Conservation (phyloP, 1,284 basidiomycete genomes). For the Fomitopsis pinicola region DNA sequence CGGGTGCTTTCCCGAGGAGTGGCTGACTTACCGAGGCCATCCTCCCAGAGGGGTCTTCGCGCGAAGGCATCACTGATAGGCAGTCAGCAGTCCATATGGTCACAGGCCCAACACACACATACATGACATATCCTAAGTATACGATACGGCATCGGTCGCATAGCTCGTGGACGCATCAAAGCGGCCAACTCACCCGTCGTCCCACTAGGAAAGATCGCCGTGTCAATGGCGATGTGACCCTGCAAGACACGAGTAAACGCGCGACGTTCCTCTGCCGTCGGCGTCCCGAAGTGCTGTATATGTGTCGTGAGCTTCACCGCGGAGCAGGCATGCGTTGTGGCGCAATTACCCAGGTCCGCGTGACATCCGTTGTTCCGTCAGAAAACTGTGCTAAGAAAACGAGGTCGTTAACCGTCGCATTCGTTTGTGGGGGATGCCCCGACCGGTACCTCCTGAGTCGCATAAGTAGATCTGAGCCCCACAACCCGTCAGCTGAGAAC, state of each 20-base stretch:
- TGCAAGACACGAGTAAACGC: slow-evolving; percentile 94
- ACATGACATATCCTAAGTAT: slow-evolving; percentile 52
- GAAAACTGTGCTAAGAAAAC: slow-evolving; percentile 67
- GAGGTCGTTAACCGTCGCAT: not conserved
- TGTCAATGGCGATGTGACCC: slow-evolving; percentile 92
- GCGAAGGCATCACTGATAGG: slow-evolving; percentile 76
- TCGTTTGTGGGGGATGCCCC: not conserved
- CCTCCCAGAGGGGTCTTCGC: slow-evolving; percentile 82
- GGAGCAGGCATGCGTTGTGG: not conserved
- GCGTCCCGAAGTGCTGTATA: slow-evolving; percentile 83
- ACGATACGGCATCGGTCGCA: not conserved
- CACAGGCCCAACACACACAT: not conserved
- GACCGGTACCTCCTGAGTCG: slow-evolving; percentile 77
- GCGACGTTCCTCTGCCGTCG: slow-evolving; percentile 78
- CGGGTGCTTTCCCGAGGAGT: not conserved
- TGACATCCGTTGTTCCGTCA: slow-evolving; percentile 95
- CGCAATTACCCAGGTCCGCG: slow-evolving; percentile 72
- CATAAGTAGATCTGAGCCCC: slow-evolving; percentile 79
- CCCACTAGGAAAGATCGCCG: slow-evolving; percentile 80
- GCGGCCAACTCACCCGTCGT: slow-evolving; percentile 62
- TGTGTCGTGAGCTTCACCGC: not conserved
- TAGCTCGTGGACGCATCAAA: not conserved
- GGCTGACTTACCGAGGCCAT: slow-evolving; percentile 69
- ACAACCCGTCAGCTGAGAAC: not conserved
- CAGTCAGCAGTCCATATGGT: not conserved